Conservation (phyloP, 2,329 filamentous ascomycete species). For the Aspergillus aculeatus region DNA sequence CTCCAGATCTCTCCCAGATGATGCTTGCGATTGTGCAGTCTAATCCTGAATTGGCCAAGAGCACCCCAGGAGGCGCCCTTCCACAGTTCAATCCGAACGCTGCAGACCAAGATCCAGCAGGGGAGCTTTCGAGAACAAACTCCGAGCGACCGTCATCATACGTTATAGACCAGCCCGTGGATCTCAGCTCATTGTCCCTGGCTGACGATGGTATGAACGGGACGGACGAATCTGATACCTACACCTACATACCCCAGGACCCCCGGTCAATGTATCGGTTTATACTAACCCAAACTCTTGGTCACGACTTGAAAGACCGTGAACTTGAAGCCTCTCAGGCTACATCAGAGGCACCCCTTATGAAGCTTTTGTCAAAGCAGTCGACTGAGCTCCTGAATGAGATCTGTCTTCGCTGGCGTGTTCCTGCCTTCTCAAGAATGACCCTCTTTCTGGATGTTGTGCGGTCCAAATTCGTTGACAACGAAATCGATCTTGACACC, state of each 20-base stretch:
- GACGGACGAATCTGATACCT: constrained; percentile 56
- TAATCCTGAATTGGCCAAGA: constrained; percentile 80
- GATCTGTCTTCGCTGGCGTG: constrained; percentile 81
- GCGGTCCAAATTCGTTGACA: constrained; percentile 78
- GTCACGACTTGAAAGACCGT: constrained; percentile 58
- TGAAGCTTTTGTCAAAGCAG: constrained; percentile 66
- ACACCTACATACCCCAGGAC: constrained; percentile 86
- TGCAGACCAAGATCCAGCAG: constrained; percentile 33
- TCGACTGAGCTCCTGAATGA: constrained; percentile 83
- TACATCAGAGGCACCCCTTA: constrained; percentile 48
- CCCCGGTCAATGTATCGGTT: constrained; percentile 79
- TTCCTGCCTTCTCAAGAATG: constrained; percentile 77
- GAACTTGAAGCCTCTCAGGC: constrained; percentile 52
- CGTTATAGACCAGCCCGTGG: constrained; percentile 65
- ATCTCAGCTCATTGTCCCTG: constrained; percentile 60
- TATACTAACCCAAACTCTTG: constrained; percentile 73
- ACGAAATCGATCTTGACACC: constrained; percentile 76
- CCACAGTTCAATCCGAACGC: constrained; percentile 54
- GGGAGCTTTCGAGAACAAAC: constrained; percentile 48
- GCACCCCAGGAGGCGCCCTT: constrained; percentile 60
- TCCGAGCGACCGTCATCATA: constrained; percentile 53
- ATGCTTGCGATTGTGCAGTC: constrained; percentile 87
- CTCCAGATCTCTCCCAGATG: constrained; percentile 83
- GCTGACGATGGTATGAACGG: constrained; percentile 46
- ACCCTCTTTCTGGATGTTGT: constrained; percentile 82